Evolutionary conservation across 768 basidiomycete species (phyloP).

Genomic region (Amanita phalloides): DNA sequence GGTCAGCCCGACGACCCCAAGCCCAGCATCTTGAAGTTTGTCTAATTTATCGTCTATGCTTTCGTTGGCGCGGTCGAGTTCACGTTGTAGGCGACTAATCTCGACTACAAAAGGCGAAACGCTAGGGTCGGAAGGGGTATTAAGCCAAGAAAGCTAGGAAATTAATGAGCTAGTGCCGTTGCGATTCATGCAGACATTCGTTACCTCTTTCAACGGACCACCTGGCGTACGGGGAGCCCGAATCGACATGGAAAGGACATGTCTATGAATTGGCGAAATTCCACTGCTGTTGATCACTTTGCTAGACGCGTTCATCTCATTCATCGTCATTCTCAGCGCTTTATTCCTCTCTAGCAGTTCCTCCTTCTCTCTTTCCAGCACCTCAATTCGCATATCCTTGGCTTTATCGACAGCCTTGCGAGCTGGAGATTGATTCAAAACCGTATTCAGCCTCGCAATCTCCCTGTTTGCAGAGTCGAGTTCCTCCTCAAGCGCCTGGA

Average conservation of each 20-base stretch:
- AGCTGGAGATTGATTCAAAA: slow-evolving; percentile 64
- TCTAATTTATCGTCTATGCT: slow-evolving; percentile 86
- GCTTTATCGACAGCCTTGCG: slow-evolving; percentile 70
- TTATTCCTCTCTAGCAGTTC: slow-evolving; percentile 65
- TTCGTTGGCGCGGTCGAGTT: slow-evolving; percentile 72
- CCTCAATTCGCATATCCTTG: slow-evolving; percentile 65
- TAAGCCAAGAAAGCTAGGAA: slow-evolving; percentile 61
- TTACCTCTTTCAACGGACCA: slow-evolving; percentile 65
- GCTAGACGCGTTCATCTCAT: slow-evolving; percentile 46
- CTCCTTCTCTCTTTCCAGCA: slow-evolving; percentile 68
- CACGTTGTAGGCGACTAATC: slow-evolving; percentile 60
- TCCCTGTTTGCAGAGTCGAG: slow-evolving; percentile 70
- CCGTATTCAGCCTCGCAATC: slow-evolving; percentile 55
- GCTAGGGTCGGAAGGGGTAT: slow-evolving; percentile 48
- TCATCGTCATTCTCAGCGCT: slow-evolving; percentile 39
- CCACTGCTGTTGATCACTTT: slow-evolving; percentile 42
- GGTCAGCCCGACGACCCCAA: slow-evolving; percentile 62
- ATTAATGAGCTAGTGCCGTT: not conserved
- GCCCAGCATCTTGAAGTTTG: slow-evolving; percentile 70
- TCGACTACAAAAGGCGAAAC: slow-evolving; percentile 58
- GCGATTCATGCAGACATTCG: slow-evolving; percentile 12
- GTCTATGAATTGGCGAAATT: slow-evolving; percentile 72
- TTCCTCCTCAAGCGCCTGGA: slow-evolving; percentile 61
- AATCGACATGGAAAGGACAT: slow-evolving; percentile 56
- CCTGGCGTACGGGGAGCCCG: slow-evolving; percentile 71